These are phyloP conservation scores for Chaetomium strumarium DNA, from an alignment of 2,329 filamentous ascomycete genomes.

Conservation along the genomic window DNA sequence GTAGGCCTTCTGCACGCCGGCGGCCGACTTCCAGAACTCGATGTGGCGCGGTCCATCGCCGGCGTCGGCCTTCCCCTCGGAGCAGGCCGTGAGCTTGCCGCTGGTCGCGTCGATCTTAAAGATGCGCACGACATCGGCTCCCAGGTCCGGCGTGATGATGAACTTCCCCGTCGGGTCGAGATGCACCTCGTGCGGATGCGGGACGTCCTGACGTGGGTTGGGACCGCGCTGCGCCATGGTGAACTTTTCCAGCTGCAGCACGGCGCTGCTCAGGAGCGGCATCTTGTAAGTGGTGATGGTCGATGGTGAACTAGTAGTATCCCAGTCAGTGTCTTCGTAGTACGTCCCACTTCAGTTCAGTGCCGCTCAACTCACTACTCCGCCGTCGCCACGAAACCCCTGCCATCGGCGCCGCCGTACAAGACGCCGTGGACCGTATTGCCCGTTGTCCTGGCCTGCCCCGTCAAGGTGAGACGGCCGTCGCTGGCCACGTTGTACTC, in stretches of 20 bases:
- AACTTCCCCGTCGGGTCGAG: slow-evolving; percentile 44
- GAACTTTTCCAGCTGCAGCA: slow-evolving; percentile 33
- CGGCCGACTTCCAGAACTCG: slow-evolving; percentile 39
- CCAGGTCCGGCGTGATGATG: slow-evolving; percentile 47
- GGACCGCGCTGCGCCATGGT: slow-evolving; percentile 39
- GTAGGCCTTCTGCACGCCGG: slow-evolving; percentile 32
- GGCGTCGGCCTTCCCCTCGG: slow-evolving; percentile 35
- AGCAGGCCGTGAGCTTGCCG: slow-evolving; percentile 42
- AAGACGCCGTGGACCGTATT: slow-evolving; percentile 36
- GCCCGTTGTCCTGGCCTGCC: slow-evolving; percentile 29
- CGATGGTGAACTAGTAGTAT: slow-evolving; percentile 32
- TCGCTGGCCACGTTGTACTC: slow-evolving; percentile 20
- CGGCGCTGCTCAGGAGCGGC: slow-evolving; percentile 16
- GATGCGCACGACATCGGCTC: slow-evolving; percentile 49
- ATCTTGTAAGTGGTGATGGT: slow-evolving; percentile 40
- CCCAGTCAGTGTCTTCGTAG: background rate
- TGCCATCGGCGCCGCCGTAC: slow-evolving; percentile 35
- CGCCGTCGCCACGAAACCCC: slow-evolving; percentile 37
- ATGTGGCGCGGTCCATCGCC: slow-evolving; percentile 51
- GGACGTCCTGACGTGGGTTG: slow-evolving; percentile 45
- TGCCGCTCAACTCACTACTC: slow-evolving; percentile 35
- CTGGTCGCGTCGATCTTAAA: slow-evolving; percentile 42
- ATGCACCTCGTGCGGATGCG: slow-evolving; percentile 50
- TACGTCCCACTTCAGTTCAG: too few relatives aligned
- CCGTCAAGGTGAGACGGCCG: slow-evolving; percentile 32